A percentile compares a stretch with the other conserved stretches of the same genome.
Conservation (phyloP, 2,329 filamentous ascomycete species). For the Daldinia eschscholtzii region DNA sequence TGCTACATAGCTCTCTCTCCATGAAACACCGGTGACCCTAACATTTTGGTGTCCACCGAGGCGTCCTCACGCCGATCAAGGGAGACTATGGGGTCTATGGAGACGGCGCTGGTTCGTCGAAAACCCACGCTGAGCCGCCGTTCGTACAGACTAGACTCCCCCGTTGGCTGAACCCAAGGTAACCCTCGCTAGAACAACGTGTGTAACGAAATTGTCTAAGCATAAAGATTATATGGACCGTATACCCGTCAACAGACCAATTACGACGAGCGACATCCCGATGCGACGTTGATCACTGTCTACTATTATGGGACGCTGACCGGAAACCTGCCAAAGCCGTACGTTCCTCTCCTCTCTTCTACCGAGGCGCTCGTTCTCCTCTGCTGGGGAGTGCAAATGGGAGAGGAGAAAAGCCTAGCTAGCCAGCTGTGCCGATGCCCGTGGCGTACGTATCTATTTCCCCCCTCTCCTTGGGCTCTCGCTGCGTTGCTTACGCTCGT, state of each 20-base stretch:
- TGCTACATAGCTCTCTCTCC: constrained; percentile 26
- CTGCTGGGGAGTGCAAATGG: background rate
- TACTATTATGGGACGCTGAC: constrained; percentile 32
- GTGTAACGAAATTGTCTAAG: constrained; percentile 35
- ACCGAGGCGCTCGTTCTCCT: background rate
- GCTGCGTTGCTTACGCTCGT: constrained; percentile 18
- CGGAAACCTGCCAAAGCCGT: constrained; percentile 11
- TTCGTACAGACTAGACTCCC: constrained; percentile 10
- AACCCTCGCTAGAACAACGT: constrained; percentile 20
- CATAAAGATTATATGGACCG: constrained; percentile 31
- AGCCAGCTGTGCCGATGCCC: background rate
- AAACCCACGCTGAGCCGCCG: constrained; percentile 21
- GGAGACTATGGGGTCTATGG: constrained; percentile 33
- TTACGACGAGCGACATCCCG: constrained; percentile 5
- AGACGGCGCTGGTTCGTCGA: constrained; percentile 19
- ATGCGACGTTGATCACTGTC: constrained; percentile 23
- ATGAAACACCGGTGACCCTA: constrained; percentile 38
- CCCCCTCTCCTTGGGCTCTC: constrained; percentile 23
- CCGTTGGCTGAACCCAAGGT: constrained; percentile 15
- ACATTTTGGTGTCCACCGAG: constrained; percentile 30
- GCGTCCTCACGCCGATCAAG: constrained; percentile 35
- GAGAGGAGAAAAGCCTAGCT: background rate
- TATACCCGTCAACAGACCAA: constrained; percentile 25
- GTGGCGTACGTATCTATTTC: constrained; percentile 5
- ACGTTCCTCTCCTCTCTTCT: constrained; percentile 1